Base-by-base conservation (phyloP, 345 rosid species). In the Crucihimalaya himalaica region DNA sequence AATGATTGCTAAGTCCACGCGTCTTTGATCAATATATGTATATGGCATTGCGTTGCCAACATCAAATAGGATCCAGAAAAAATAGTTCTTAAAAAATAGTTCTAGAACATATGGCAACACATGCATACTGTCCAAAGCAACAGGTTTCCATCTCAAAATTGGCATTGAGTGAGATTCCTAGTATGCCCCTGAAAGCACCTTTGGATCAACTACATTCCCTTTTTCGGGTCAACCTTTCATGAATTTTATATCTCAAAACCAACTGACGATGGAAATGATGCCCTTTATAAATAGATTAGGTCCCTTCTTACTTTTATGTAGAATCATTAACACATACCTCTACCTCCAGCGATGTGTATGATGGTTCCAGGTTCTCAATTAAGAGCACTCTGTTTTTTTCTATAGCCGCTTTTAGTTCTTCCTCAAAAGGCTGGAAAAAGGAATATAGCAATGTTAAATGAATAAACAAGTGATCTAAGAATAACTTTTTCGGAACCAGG, bases 291-390 rank as follows among this genome's bases (percentile, higher is more conserved):
- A 39, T 40, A 28, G 35, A 32, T 35, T 35, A 35, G 39, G 39
- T 5, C 55, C 19, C 63, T 72, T 60, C 23, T 39, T 72, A 29
- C 43, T 42, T 55, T 23, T 48, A 46, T 18, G 18, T 18, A 66
- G 66, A 34, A 47, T 40, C 8, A 47, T 8, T 64, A 64, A 19
- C 55, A 61, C 58, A 70, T 81, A 88, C 90, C 89, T 86, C 85
- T 37, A 88, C 81, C 70, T 88, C 89, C 47, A 71, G 58, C 43
- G 89, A 88, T 42, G 86, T 70, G 74, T 23, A 79, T 37, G 86
- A 82, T 43, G 88, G 86, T 67, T 86, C 87, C 75, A 86, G 78
- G 73, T 88, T 86, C 35, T 82, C 86, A 47, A 85, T 66, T 50
- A 68, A 78, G 64, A 85, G 68, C 76, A 85, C 50, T 37, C 72